These are phyloP conservation scores for Penicillium sp. DNA, from an alignment of 2,329 filamentous ascomycete genomes.

Conservation along the genomic window DNA sequence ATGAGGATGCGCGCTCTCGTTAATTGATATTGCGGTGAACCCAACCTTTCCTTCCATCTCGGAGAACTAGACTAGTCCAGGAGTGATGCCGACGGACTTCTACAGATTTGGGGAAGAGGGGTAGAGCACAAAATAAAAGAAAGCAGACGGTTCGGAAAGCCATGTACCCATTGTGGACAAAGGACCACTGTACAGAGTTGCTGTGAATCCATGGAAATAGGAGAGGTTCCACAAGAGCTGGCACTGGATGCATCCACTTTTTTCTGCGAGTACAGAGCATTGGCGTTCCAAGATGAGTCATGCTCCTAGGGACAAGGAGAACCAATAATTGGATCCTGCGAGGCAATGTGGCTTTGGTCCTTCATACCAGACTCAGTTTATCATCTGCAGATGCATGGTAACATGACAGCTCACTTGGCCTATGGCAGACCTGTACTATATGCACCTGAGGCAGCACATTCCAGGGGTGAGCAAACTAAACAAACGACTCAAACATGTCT, in stretches of 20 bases:
- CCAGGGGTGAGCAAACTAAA: background rate
- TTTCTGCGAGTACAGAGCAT: background rate
- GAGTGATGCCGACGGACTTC: background rate
- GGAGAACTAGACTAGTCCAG: background rate
- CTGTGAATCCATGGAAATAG: slow-evolving; percentile 15
- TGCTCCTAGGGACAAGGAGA: slow-evolving; percentile 7
- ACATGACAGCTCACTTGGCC: slow-evolving; percentile 8
- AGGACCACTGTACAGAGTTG: slow-evolving; percentile 11
- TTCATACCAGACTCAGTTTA: background rate
- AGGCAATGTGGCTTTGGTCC: slow-evolving; percentile 1
- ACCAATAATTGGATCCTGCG: slow-evolving; percentile 20
- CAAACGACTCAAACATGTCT: background rate
- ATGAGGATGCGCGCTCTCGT: slow-evolving; percentile 22
- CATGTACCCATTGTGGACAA: slow-evolving; percentile 3
- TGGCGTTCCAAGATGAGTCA: background rate
- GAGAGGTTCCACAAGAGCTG: slow-evolving; percentile 25
- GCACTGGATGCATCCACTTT: slow-evolving; percentile 10
- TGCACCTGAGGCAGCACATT: background rate
- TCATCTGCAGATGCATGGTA: slow-evolving; percentile 13
- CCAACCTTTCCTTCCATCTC: background rate
- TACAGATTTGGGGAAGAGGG: background rate
- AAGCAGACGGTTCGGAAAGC: background rate
- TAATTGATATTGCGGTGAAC: slow-evolving; percentile 9
- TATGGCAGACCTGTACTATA: background rate
- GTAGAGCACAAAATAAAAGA: background rate